phyloP scores from a whole-genome alignment of 176 grass and related monocot species.

The Chrysopogon serrulatus region DNA sequence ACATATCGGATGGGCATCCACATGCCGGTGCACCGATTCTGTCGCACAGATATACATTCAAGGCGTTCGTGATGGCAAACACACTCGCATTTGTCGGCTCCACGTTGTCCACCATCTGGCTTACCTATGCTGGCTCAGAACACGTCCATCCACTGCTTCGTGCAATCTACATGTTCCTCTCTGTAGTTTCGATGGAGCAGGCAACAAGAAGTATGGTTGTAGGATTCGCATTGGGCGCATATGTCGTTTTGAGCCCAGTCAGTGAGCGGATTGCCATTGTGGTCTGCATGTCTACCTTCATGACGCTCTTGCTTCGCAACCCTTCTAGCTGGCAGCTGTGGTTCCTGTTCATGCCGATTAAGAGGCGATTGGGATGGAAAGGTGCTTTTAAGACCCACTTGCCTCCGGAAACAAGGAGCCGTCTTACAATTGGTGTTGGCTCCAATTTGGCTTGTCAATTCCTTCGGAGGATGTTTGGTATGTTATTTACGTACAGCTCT shows the following conservation, averaged over 20 bases:
- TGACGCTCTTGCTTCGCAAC: conserved; percentile 46
- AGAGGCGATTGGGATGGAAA: conserved; percentile 56
- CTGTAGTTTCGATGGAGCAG: conserved; percentile 57
- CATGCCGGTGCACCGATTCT: conserved; percentile 44
- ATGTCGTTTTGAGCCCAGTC: conserved; percentile 47
- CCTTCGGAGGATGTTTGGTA: conserved; percentile 46
- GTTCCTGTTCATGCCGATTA: conserved; percentile 55
- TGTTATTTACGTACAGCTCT: conserved; percentile 48
- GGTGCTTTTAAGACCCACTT: conserved; percentile 51
- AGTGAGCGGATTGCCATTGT: conserved; percentile 30
- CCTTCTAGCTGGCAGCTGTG: conserved; percentile 52
- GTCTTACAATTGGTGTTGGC: conserved; percentile 44
- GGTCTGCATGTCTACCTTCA: conserved; percentile 41
- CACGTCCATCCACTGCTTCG: conserved; percentile 38
- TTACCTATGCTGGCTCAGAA: conserved; percentile 46
- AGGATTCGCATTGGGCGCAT: conserved; percentile 51
- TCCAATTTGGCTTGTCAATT: conserved; percentile 43
- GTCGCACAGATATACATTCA: conserved; percentile 54
- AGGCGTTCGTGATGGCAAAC: conserved; percentile 60
- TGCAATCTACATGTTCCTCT: conserved; percentile 48
- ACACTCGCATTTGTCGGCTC: conserved; percentile 51
- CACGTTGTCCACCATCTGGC: conserved; percentile 48
- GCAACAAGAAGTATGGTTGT: conserved; percentile 49
- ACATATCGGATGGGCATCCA: conserved; percentile 47
- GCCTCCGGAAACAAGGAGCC: conserved; percentile 42